Evolutionary conservation across 1,284 basidiomycete species (phyloP).

Genomic region (Ganoderma boninense): DNA sequence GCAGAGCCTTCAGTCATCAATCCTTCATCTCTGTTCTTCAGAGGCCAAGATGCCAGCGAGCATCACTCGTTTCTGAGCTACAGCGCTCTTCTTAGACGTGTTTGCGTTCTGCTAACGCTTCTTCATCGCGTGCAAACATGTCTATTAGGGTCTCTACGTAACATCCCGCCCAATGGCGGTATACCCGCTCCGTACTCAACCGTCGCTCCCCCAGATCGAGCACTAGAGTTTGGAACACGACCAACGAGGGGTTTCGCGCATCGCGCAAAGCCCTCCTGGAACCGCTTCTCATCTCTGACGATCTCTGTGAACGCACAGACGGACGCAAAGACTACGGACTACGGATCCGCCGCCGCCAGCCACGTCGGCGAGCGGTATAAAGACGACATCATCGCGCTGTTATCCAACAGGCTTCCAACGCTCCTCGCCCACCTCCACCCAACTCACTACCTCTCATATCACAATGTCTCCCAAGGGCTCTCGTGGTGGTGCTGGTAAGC

Average conservation of each 20-base stretch:
- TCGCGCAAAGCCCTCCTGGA: neutral
- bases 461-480: conserved; percentile 31
- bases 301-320: neutral
- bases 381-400: neutral
- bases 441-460: conserved; percentile 14
- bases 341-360: neutral
- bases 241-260: neutral
- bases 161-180: conserved; percentile 8
- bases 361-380: neutral
- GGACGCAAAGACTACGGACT: neutral
- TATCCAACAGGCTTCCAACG: neutral
- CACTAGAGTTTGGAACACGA: conserved; percentile 2
- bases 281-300: neutral
- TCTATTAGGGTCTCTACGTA: neutral
- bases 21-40: neutral
- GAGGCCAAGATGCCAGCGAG: neutral
- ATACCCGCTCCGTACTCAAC: neutral
- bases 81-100: neutral
- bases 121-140: neutral
- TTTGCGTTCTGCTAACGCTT: neutral
- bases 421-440: neutral
- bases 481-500: conserved; percentile 30
- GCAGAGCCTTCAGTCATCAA: neutral
- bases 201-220: conserved; percentile 1
- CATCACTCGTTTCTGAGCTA: neutral